These are phyloP conservation scores for Aureobasidium sp. DNA, from an alignment of 2,329 filamentous ascomycete genomes.

Conservation along the genomic window DNA sequence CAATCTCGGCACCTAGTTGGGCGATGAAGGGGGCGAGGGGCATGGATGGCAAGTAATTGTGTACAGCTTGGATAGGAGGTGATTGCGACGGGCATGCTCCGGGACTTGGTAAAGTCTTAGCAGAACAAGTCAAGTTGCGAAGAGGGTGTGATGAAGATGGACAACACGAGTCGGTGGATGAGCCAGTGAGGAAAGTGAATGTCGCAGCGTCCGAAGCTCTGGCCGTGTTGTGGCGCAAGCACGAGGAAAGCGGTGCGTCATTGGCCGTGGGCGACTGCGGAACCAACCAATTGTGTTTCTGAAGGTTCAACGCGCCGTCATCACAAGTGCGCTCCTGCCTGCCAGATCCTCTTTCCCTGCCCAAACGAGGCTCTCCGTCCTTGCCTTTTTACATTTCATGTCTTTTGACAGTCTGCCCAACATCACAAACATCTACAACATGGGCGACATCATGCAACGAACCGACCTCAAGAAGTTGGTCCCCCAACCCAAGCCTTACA, in stretches of 20 bases:
- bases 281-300: not conserved
- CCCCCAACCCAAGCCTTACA: constrained; percentile 40
- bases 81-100: not conserved
- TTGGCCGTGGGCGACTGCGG: not conserved
- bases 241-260: not conserved
- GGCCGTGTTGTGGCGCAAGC: not conserved
- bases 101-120: not conserved
- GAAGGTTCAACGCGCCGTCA: not conserved
- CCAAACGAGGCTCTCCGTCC: not conserved
- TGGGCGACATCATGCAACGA: constrained; percentile 26
- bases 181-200: not conserved
- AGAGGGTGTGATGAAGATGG: not conserved
- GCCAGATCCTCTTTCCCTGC: not conserved
- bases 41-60: not conserved
- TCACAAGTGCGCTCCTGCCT: constrained; percentile 4
- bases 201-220: not conserved
- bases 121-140: not conserved
- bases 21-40: constrained; percentile 2
- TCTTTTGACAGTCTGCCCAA: constrained; percentile 13
- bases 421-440: constrained; percentile 14
- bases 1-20: constrained; percentile 36
- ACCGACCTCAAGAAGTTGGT: constrained; percentile 38
- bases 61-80: not conserved
- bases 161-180: not conserved
- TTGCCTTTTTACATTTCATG: constrained; percentile 5